These are phyloP conservation scores for Pythium volutum DNA, from an alignment of 352 stramenopile genomes.

Conservation along the genomic window DNA sequence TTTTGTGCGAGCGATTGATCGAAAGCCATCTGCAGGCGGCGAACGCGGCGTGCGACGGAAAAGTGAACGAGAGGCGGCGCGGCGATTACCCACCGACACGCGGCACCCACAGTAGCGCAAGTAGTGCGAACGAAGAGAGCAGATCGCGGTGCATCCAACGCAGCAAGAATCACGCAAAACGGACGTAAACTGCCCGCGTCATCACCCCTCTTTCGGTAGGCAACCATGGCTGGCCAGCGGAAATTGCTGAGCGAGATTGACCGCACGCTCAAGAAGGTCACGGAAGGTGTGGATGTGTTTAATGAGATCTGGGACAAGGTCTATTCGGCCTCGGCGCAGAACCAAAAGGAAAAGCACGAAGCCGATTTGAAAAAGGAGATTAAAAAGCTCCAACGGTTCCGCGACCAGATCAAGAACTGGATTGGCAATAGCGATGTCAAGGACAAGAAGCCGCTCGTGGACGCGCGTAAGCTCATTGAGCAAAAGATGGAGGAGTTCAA, in stretches of 20 bases:
- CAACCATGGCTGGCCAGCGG: conserved; percentile 72
- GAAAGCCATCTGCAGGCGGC: neutral
- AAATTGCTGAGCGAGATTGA: conserved; percentile 96
- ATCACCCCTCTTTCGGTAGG: neutral
- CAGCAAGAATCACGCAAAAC: neutral
- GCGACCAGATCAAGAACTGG: conserved; percentile 99
- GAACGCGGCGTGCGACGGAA: neutral
- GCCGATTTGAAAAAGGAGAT: conserved; percentile 99
- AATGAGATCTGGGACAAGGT: conserved; percentile 99
- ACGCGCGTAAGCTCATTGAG: conserved; percentile 94
- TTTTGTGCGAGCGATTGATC: neutral
- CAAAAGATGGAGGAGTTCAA: conserved; percentile 99
- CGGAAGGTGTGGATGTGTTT: conserved; percentile 98
- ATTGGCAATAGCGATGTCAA: conserved; percentile 97
- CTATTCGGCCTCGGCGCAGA: conserved; percentile 95
- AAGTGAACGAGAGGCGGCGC: neutral
- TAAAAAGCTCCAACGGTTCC: conserved; percentile 98
- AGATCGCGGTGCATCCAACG: neutral
- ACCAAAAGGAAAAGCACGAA: conserved; percentile 99
- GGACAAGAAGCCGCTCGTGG: conserved; percentile 92
- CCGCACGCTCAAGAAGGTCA: conserved; percentile 99
- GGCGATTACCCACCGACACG: neutral
- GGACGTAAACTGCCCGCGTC: neutral
- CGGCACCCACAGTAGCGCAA: neutral
- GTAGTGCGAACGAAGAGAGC: neutral